phyloP scores from a whole-genome alignment of 2,329 filamentous ascomycete genomes.

The Ampelomyces quisqualis region DNA sequence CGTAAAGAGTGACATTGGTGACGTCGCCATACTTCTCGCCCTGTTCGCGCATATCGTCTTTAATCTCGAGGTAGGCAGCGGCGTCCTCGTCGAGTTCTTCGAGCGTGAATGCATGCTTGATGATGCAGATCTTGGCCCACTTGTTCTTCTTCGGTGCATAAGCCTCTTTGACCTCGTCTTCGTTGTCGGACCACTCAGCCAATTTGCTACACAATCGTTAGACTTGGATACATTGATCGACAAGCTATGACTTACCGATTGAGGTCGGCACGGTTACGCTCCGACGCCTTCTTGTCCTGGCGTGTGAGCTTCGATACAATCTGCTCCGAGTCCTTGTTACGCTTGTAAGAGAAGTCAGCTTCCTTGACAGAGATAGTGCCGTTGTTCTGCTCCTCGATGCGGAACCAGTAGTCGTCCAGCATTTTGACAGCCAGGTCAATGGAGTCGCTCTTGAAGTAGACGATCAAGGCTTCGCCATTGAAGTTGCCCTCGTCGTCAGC shows the following conservation, averaged over 20 bases:
- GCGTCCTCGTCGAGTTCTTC: conserved; percentile 82
- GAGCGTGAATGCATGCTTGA: conserved; percentile 92
- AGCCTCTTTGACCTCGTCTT: conserved; percentile 50
- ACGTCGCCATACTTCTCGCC: conserved; percentile 83
- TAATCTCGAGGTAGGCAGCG: conserved; percentile 81
- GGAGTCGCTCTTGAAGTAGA: conserved; percentile 95
- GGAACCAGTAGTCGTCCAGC: conserved; percentile 79
- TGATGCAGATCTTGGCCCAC: conserved; percentile 79
- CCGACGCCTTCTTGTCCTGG: conserved; percentile 83
- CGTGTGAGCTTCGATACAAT: conserved; percentile 54
- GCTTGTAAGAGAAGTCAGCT: conserved; percentile 91
- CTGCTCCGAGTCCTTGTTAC: conserved; percentile 64
- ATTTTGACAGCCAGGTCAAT: conserved; percentile 81
- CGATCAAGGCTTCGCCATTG: conserved; percentile 89
- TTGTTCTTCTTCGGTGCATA: conserved; percentile 54
- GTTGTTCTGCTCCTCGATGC: conserved; percentile 55
- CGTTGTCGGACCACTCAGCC: conserved; percentile 92
- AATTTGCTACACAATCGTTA: conserved; percentile 63
- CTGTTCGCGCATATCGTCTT: conserved; percentile 89
- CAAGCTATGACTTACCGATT: conserved; percentile 54
- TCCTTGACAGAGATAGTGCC: conserved; percentile 73
- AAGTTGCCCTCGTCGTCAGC: conserved; percentile 76
- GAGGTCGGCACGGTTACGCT: conserved; percentile 85
- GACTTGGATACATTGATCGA: background rate
- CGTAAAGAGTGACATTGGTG: conserved; percentile 88